Base-by-base conservation (phyloP, 331 rosid species). In the Quercus lobata region DNA sequence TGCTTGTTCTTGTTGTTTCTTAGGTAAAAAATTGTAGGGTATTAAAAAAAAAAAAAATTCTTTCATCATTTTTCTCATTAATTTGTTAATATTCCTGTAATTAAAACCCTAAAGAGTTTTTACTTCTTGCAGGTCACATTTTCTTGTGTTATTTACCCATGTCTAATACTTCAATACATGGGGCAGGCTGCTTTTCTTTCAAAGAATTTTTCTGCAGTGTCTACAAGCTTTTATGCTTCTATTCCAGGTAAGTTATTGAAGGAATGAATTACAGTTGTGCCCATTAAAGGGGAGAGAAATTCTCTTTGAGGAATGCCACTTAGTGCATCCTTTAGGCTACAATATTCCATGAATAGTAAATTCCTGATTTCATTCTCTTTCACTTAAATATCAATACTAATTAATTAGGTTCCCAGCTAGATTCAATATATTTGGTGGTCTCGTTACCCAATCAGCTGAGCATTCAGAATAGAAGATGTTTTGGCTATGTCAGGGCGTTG, bases 171-270 rank as follows among this genome's bases (percentile, higher is more conserved):
- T 83, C 97, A 93, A 77, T 96, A 93, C 91, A 83, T 92, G 97
- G 99, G 98, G 41, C 99, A 96, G 85, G 97, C 96, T 81, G 98
- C 96, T 55, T 96, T 90, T 84, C 92, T 93, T 77, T 86, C 97
- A 68, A 93, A 90, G 92, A 91, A 96, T 84, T 79, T 90, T 78
- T 82, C 94, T 60, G 87, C 90, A 53, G 89, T 79, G 62, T 89
- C 86, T 75, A 83, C 77, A 83, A 91, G 97, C 90, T 96, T 96
- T 81, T 96, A 91, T 85, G 94, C 97, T 86, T 96, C 99, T 80
- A 79, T 96, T 80, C 99, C 97, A 69, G 93, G 98, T 93, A 82
- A 88, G 94, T 84, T 79, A 71, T 81, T 46, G 53, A 81, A 76
- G 57, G 46, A 76, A 44, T 70, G 9, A 27, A 74, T 46, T 9